Base-by-base conservation (phyloP, 495 filamentous ascomycete species). In the Mycothermus thermophilus region DNA sequence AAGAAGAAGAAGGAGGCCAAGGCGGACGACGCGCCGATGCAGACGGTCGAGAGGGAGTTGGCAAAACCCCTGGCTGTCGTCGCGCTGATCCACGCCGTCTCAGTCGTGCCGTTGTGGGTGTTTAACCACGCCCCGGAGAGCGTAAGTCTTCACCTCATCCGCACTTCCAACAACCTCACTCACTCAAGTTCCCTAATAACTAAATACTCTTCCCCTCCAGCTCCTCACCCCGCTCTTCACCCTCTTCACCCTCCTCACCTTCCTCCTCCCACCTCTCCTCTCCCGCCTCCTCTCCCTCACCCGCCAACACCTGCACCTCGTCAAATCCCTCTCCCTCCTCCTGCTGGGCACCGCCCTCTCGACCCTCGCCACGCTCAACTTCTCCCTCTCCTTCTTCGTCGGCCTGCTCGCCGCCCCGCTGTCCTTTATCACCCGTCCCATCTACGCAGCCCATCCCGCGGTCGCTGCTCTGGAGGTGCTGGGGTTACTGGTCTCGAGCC, bases 331-430 rank as follows among this genome's bases (percentile, higher is more conserved):
- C 69, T 93, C 90, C 9, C 75, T 96, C 16, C 73, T 97, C 3
- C 69, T 90, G 1, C 72, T 96, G 0, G 92, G 92, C 44, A 79
- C 93, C 58, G 83, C 80, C 57, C 79, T 97, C 42, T 83, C 84
- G 31, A 77, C 88, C 3, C 79, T 97, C 22, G 86, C 88, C 11
- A 97, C 92, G 2, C 76, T 97, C 32, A 97, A 97, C 61, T 97
- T 97, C 68, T 82, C 79, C 16, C 79, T 96, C 18, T 77, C 84
- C 25, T 77, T 95, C 58, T 63, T 93, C 31, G 62, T 95, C 43
- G 90, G 90, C 26, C 60, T 96, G 2, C 60, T 86, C 31, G 69
- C 82, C 24, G 52, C 71, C 8, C 88, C 86, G 3, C 64, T 95
- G 6, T 75, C 72, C 13, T 94, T 93, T 52, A 51, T 80, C 22